Evolutionary conservation across 2,329 filamentous ascomycete species (phyloP).

Genomic region (Pseudogymnoascus sp.): DNA sequence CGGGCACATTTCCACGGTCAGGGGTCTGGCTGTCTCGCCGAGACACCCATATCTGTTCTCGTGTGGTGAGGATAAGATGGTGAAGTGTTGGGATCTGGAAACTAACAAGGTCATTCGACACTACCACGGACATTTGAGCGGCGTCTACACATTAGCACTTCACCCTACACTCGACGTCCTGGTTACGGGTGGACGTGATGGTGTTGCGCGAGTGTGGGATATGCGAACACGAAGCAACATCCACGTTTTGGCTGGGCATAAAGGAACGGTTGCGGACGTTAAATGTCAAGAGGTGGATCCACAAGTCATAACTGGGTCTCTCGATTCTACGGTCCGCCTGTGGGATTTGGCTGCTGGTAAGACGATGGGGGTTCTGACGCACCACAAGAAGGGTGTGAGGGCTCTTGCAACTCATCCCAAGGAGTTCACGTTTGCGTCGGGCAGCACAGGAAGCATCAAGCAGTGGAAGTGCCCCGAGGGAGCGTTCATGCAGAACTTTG

Average conservation of each 20-base stretch:
- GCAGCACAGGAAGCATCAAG: slow-evolving; percentile 89
- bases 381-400: slow-evolving; percentile 96
- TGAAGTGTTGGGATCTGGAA: slow-evolving; percentile 98
- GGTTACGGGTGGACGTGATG: slow-evolving; percentile 89
- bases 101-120: slow-evolving; percentile 99
- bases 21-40: slow-evolving; percentile 84
- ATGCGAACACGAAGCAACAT: slow-evolving; percentile 96
- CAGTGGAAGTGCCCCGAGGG: slow-evolving; percentile 99
- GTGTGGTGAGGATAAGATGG: slow-evolving; percentile 98
- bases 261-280: slow-evolving; percentile 78
- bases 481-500: slow-evolving; percentile 98
- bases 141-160: slow-evolving; percentile 87
- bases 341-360: slow-evolving; percentile 97
- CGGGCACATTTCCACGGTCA: slow-evolving; percentile 88
- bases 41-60: slow-evolving; percentile 96
- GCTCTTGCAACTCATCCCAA: slow-evolving; percentile 75
- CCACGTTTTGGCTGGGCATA: slow-evolving; percentile 86
- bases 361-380: slow-evolving; percentile 89
- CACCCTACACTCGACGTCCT: slow-evolving; percentile 92
- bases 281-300: slow-evolving; percentile 94
- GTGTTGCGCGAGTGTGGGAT: slow-evolving; percentile 93
- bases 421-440: slow-evolving; percentile 94
- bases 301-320: slow-evolving; percentile 86
- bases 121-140: slow-evolving; percentile 93
- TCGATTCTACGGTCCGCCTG: slow-evolving; percentile 82